Base-by-base conservation (phyloP, 768 basidiomycete genomes). In the Termitomyces sp. region DNA sequence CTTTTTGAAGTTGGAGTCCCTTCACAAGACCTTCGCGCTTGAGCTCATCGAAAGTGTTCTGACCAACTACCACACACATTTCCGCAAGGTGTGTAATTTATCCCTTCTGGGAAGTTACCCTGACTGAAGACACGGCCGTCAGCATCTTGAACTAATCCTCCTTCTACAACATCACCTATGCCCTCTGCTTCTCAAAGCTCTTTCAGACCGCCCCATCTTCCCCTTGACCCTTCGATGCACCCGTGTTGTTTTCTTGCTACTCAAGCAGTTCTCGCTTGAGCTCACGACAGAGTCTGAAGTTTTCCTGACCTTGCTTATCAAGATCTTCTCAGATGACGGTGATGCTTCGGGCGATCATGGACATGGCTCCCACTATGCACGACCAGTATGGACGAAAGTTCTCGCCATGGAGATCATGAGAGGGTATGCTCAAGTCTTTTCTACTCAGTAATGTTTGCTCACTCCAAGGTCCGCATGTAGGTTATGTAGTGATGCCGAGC, bases 21-120 rank as follows among this genome's bases (percentile, higher is more conserved):
- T 98, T 45, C 91, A 91, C 65, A 89, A 95, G 72, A 98, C 97
- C 0, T 98, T 98, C 64, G 93, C 95, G 0, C 74, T 99, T n/a
- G 96, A 99, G 72, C 76, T 98, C 53, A 93, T 98, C 37, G 96
- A 99, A 74, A 98, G 95, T 65, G 92, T 98, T 2, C 75, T 99
- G 51, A 95, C 93, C 7, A 95, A 95, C 68, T 95, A 95, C 65
- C 87, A 93, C 61, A 82, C 80, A n/a, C 77, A 93, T 0, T 95
- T 95, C 69, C 82, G 89, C 52, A 84, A 88, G 78, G 95, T 91
- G 64, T 37, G 75, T 68, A 27, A 45, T 34, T 43, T 40, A 14
- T 26, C 16, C 34, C 34, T 48, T 62, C 16, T 57, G 33, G 0
- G 30, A 5, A 52, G 5, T 20, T 53, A 10, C 20, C 13, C 34